These are phyloP conservation scores for Jatropha curcas DNA, from an alignment of 345 rosid genomes.

Conservation along the genomic window DNA sequence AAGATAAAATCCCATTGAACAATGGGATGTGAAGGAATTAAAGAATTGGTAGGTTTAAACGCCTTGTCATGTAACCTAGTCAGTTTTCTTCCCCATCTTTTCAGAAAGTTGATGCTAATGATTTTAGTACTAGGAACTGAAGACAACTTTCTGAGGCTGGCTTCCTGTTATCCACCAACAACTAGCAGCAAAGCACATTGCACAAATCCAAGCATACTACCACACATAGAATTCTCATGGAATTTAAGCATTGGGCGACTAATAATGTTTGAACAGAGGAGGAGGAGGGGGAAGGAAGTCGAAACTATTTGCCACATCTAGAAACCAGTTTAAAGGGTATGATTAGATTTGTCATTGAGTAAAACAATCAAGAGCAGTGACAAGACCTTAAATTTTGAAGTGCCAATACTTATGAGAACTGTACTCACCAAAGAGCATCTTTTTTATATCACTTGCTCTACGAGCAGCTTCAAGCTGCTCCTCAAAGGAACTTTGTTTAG, in stretches of 20 bases:
- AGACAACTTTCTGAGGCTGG: not conserved
- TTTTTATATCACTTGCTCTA: slow-evolving; percentile 77
- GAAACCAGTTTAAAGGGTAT: too few relatives aligned
- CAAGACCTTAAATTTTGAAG: not conserved
- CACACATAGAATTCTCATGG: not conserved
- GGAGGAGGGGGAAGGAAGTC: too few relatives aligned
- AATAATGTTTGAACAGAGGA: too few relatives aligned
- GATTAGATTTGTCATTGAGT: too few relatives aligned
- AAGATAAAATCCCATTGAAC: not conserved
- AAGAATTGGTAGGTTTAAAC: not conserved
- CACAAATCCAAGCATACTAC: not conserved
- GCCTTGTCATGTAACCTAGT: not conserved
- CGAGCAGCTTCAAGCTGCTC: slow-evolving; percentile 84
- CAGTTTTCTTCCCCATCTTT: not conserved
- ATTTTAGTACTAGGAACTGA: not conserved
- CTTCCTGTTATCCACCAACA: not conserved
- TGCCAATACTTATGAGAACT: not conserved
- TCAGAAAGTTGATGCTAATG: not conserved
- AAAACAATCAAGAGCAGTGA: not conserved
- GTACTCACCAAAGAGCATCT: slow-evolving; percentile 78
- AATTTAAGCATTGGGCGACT: not conserved
- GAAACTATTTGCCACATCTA: too few relatives aligned
- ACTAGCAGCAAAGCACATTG: not conserved
- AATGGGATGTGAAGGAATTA: not conserved
- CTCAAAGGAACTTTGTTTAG: slow-evolving; percentile 69